Base-by-base conservation (phyloP, 1,284 basidiomycete species). In the Ceratobasidium papillatum region DNA sequence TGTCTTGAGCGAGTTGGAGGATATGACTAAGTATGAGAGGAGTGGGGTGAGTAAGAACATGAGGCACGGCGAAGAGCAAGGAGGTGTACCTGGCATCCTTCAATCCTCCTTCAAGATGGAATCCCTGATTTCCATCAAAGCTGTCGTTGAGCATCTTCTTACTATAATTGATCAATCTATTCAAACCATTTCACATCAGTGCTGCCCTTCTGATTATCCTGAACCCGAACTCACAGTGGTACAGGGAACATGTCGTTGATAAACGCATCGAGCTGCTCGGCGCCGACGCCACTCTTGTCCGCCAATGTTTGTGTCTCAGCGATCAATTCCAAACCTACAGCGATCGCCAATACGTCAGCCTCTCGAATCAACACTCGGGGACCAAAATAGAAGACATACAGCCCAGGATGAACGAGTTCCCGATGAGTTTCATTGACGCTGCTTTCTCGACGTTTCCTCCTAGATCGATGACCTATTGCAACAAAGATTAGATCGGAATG, bases 71-170 rank as follows among this genome's bases (percentile, higher is more conserved):
- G 41, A n/a, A n/a, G n/a, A 8, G 30, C 51, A 36, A 41, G 9
- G 25, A 84, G 3, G 41, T 85, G 41, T 78, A 87, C 84, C 86
- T 81, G 0, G 90, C 88, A 80, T 96, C 94, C 79, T 94, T 94
- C 79, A 96, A 89, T n/a, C 94, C 95, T 19, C 94, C 93, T 47
- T 91, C 90, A 71, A 96, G 88, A n/a, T 90, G 86, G 81, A 97
- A 96, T n/a, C 94, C 95, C 49, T 85, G 85, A 9, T 87, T 85
- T 22, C 90, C 92, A 76, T 94, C 90, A 80, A 95, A 96, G 45
- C 88, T 84, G 82, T 94, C 89, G 69, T 88, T 82, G 1, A 88
- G 81, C 84, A 94, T 92, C 79, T 89, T 90, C 51, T 88, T 85
- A 34, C 87, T 87, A 78, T 92, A 92, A n/a, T 85, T 82, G 65